Conservation (phyloP, 352 stramenopile species). For the Elongisporangium prolatum region DNA sequence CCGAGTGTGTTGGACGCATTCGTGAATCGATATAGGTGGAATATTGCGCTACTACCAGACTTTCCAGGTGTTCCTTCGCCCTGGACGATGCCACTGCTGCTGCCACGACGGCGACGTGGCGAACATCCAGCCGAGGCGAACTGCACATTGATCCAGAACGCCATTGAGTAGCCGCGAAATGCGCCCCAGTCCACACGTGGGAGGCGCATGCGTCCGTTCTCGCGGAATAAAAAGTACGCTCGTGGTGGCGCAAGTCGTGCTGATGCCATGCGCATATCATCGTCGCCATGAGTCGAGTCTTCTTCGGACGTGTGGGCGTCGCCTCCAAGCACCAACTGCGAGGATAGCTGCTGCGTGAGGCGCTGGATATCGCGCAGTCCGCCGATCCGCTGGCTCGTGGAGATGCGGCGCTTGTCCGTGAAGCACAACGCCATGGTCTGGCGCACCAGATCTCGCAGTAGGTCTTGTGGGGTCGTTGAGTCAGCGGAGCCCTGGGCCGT, state of each 20-base stretch:
- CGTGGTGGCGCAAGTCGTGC: conserved; percentile 33
- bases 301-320: not conserved
- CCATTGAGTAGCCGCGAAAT: conserved; percentile 78
- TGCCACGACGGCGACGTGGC: conserved; percentile 1
- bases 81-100: not conserved
- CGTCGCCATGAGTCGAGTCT: not conserved
- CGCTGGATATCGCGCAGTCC: not conserved
- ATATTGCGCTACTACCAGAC: conserved; percentile 19
- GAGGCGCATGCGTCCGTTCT: conserved; percentile 64
- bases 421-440: conserved; percentile 19
- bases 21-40: conserved; percentile 69
- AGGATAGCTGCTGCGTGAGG: not conserved
- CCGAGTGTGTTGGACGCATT: conserved; percentile 67
- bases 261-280: not conserved
- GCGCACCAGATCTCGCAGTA: conserved; percentile 12
- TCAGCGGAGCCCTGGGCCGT: not conserved
- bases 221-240: conserved; percentile 63
- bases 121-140: conserved; percentile 9
- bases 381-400: not conserved
- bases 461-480: not conserved
- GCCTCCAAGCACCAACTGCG: not conserved
- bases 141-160: conserved; percentile 65
- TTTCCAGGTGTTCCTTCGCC: not conserved
- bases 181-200: conserved; percentile 73
- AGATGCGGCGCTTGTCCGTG: not conserved